phyloP scores from a whole-genome alignment of 129 eudicot species.

The Artemisia annua region DNA sequence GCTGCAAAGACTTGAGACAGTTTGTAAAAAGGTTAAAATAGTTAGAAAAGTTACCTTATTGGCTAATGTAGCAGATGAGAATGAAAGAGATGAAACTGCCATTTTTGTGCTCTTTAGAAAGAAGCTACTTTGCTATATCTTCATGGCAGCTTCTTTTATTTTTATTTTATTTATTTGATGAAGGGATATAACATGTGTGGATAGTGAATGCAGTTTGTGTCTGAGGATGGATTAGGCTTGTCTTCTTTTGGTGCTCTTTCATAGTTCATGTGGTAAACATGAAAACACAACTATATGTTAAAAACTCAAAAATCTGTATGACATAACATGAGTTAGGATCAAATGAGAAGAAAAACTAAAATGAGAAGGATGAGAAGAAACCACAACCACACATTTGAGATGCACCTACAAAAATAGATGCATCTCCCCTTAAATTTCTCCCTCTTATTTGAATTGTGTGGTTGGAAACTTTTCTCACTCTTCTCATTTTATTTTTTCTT shows the following conservation, averaged over 20 bases:
- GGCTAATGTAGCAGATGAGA: slow-evolving; percentile 42
- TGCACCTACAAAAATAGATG: no score
- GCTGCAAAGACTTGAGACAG: not conserved
- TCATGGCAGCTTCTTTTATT: slow-evolving; percentile 1
- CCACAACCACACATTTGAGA: no score
- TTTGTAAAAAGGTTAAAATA: no score
- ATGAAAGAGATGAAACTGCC: slow-evolving; percentile 70
- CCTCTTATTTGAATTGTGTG: no score
- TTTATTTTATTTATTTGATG: not conserved
- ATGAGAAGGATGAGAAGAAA: no score
- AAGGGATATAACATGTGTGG: slow-evolving; percentile 15
- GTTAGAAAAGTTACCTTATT: slow-evolving; percentile 39
- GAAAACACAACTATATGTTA: no score
- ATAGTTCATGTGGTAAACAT: not conserved
- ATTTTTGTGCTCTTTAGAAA: slow-evolving; percentile 32
- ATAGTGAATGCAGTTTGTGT: slow-evolving; percentile 24
- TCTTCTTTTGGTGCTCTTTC: slow-evolving; percentile 12
- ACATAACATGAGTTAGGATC: no score
- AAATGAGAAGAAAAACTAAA: no score
- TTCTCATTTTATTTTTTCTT: no score
- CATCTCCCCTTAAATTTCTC: no score
- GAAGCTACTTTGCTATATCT: slow-evolving; percentile 17
- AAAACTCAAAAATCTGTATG: not conserved
- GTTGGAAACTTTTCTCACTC: no score
- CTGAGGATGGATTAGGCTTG: slow-evolving; percentile 15